Base-by-base conservation (phyloP, 2,329 filamentous ascomycete genomes). In the Exophiala bonariae region DNA sequence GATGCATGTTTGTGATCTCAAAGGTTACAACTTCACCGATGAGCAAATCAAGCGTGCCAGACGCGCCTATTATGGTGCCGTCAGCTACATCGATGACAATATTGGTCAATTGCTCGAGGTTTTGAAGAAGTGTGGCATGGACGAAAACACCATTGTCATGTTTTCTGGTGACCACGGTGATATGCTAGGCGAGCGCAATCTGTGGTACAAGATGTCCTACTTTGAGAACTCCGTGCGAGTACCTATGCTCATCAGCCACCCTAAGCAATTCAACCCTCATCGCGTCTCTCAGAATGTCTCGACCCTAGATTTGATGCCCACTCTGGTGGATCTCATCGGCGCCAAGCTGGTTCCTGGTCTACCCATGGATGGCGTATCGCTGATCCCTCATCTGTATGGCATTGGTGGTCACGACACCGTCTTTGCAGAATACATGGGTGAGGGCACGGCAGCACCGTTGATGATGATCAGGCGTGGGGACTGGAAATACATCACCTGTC, bases 171-270 rank as follows among this genome's bases (percentile, higher is more conserved):
- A 96, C 65, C 91, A 96, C 63, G 91, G 91, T 46, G 91, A 96
- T 68, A 96, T 96, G 91, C 80, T 96, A 6, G 91, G 91, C 49
- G 91, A 96, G 74, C 84, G 89, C 43, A 87, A 87, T 4, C 74
- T 96, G 37, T 96, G 91, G 91, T 81, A 96, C 76, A 96, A 96
- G 78, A 96, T 96, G 91, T 89, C 83, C 63, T 96, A 93, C 79
- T 96, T 90, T 61, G 91, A 96, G 77, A 85, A 85, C 32, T 95
- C 89, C 10, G 89, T 89, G 36, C 86, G 91, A 20, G 91, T 96
- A 17, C 91, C 91, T 1, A 83, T 96, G 64, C 76, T 96, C 56
- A 79, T 96, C 65, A 85, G 89, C 67, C 83, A 91, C 61, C 91
- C 91, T 19, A 77, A 83, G 60, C 79, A 78, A 52, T 95, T 92